These are phyloP conservation scores for Lachnum nothofagi DNA, from an alignment of 2,329 filamentous ascomycete species.

Conservation along the genomic window DNA sequence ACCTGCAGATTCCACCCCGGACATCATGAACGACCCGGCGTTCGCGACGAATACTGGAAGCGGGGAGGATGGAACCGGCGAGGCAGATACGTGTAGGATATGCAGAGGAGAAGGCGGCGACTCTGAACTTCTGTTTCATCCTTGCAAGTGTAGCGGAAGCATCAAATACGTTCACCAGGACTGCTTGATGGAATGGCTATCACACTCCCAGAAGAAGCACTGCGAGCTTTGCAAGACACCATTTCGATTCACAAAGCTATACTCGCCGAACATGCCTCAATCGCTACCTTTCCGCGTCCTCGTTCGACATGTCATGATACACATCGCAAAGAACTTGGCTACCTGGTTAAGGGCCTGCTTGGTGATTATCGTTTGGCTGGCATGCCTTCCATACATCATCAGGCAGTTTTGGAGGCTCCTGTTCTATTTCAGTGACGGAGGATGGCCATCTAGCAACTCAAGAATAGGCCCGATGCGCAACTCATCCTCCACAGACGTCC, in stretches of 20 bases:
- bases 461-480: conserved; percentile 10
- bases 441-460: conserved; percentile 26
- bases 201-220: conserved; percentile 98
- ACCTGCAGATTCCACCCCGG: conserved; percentile 32
- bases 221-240: conserved; percentile 99
- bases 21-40: conserved; percentile 54
- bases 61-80: conserved; percentile 29
- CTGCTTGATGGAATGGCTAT: conserved; percentile 97
- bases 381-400: conserved; percentile 84
- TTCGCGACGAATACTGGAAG: conserved; percentile 39
- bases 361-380: conserved; percentile 82
- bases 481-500: conserved; percentile 16
- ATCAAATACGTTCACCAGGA: conserved; percentile 98
- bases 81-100: conserved; percentile 84
- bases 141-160: conserved; percentile 97
- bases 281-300: conserved; percentile 78
- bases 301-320: conserved; percentile 68
- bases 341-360: conserved; percentile 74
- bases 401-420: conserved; percentile 86
- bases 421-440: conserved; percentile 62
- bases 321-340: conserved; percentile 64
- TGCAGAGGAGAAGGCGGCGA: conserved; percentile 81
- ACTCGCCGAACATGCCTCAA: conserved; percentile 87
- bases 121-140: conserved; percentile 87
- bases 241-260: conserved; percentile 96